These are phyloP conservation scores for Papilionanthe hybrid DNA, from an alignment of 116 monocot species.

Conservation along the genomic window DNA sequence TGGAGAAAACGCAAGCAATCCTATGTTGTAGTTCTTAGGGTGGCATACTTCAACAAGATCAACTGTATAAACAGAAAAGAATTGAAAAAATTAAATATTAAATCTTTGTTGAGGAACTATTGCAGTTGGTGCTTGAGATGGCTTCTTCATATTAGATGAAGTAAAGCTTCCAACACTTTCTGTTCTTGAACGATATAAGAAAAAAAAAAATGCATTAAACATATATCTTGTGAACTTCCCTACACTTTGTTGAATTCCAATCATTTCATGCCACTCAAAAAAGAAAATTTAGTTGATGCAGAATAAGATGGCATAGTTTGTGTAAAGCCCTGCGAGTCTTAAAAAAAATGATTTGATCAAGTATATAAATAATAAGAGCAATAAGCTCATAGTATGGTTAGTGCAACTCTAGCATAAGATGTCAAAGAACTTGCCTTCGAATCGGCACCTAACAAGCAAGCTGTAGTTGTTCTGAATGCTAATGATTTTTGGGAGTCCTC, in stretches of 20 bases:
- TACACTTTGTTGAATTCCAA: too few species aligned
- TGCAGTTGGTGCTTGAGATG: too few species aligned
- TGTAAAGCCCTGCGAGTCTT: not conserved
- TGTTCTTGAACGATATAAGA: too few species aligned
- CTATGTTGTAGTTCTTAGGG: slow-evolving; percentile 86
- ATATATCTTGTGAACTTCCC: too few species aligned
- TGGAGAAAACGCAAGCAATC: slow-evolving; percentile 84
- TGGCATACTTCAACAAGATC: slow-evolving; percentile 92
- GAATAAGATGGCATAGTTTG: not conserved
- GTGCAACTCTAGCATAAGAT: not conserved
- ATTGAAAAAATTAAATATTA: not conserved
- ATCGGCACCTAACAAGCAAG: slow-evolving; percentile 59
- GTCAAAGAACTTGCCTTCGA: slow-evolving; percentile 57
- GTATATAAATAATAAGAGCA: not conserved
- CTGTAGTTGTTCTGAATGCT: slow-evolving; percentile 94
- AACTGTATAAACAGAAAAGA: slow-evolving; percentile 33
- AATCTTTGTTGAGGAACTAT: too few species aligned
- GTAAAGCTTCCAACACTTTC: too few species aligned
- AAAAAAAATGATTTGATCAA: not conserved
- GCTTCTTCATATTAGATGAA: too few species aligned
- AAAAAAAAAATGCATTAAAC: too few species aligned
- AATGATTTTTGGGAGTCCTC: slow-evolving; percentile 83
- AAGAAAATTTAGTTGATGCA: not conserved
- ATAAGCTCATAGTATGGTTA: not conserved
- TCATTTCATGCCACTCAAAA: too few species aligned